phyloP scores from a whole-genome alignment of 1,139 yeast genomes.

The Diutina sp. region DNA sequence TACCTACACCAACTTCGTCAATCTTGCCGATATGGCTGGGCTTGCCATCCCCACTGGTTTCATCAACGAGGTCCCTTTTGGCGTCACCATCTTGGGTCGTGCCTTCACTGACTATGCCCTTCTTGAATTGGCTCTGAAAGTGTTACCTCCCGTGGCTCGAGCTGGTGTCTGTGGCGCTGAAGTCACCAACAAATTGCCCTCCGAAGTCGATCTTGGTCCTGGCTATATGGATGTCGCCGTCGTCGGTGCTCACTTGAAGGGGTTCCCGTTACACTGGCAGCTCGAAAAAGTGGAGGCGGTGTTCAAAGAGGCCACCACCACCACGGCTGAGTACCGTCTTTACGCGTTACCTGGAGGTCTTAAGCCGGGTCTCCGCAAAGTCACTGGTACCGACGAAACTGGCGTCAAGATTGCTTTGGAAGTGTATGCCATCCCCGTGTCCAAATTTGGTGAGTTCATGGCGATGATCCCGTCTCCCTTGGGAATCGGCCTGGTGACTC shows the following conservation, averaged over 20 bases:
- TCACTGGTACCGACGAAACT: constrained; percentile 15
- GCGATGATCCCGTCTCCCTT: constrained; percentile 86
- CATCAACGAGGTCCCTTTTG: constrained; percentile 79
- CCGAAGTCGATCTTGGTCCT: background rate
- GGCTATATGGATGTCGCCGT: constrained; percentile 56
- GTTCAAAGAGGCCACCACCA: constrained; percentile 49
- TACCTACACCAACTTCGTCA: constrained; percentile 92
- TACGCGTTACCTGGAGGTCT: constrained; percentile 74
- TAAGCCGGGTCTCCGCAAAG: constrained; percentile 83
- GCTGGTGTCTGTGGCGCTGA: background rate
- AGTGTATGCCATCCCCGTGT: constrained; percentile 70
- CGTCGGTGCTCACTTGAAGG: constrained; percentile 89
- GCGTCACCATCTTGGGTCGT: constrained; percentile 71
- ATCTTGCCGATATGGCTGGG: constrained; percentile 87
- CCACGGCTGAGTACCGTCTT: constrained; percentile 61
- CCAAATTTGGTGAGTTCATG: constrained; percentile 69
- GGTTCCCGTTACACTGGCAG: constrained; percentile 91
- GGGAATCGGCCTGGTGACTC: constrained; percentile 87
- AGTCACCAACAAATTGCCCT: background rate
- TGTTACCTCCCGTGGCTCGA: background rate
- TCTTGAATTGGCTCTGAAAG: constrained; percentile 53
- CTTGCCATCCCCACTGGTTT: constrained; percentile 87
- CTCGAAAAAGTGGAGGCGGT: constrained; percentile 76
- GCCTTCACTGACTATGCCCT: constrained; percentile 84
- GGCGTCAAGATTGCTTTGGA: constrained; percentile 65